Base-by-base conservation (phyloP, 2,329 filamentous ascomycete species). In the Pochonia chlamydosporia region DNA sequence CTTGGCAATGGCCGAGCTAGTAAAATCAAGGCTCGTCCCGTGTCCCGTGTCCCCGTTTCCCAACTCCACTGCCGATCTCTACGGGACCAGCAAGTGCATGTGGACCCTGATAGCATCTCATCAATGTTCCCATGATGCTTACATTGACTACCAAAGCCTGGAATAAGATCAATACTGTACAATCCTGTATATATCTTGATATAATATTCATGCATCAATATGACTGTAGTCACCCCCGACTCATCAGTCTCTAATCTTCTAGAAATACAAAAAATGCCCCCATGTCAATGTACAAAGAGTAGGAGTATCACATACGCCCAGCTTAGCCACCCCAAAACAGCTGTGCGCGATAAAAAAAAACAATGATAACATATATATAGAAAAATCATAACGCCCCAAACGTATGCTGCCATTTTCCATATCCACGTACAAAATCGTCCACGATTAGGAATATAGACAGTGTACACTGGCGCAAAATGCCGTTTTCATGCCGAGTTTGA, bases 21-120 rank as follows among this genome's bases (percentile, higher is more conserved):
- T 14, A 8, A 18, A 18, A 18, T 9, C 40, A 28, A 42, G 42
- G 47, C 42, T 42, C 42, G 42, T 48, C 47, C 47, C 47, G 47
- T 35, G n/a, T 37, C 47, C 45, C 39, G 26, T 33, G 16, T n/a
- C 35, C 28, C 41, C 41, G 20, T 21, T 20, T 18, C 8, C 28
- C 28, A 8, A 21, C 24, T 41, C 39, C 21, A 24, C 14, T 7
- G 8, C 14, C 23, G 10, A 8, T 13, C 16, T 41, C 39, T 13
- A 21, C 39, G 40, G 26, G 30, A 4, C 9, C 30, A n/a, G n/a
- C 30, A n/a, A n/a, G n/a, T n/a, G n/a, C n/a, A n/a, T n/a, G 31
- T 35, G 31, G 9, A 35, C 16, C 31, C 7, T n/a, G n/a, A n/a
- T n/a, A n/a, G n/a, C n/a, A n/a, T n/a, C n/a, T n/a, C n/a, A n/a